Evolutionary conservation across 768 basidiomycete genomes (phyloP).

Genomic region (Boletus reticulatus): DNA sequence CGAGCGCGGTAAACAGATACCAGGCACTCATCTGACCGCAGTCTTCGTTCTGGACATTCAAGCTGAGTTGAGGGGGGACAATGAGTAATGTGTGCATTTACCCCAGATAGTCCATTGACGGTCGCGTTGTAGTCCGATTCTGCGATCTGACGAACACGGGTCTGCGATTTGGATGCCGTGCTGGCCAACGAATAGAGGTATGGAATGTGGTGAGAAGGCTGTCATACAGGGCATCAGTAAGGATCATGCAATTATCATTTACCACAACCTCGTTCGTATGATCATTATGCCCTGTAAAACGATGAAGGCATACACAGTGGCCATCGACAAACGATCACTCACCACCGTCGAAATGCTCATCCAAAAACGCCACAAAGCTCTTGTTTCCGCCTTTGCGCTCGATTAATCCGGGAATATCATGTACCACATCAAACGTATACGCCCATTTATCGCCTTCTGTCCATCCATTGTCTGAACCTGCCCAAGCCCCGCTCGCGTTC

Average conservation of each 20-base stretch:
- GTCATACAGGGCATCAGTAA: constrained; percentile 6
- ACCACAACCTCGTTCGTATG: constrained; percentile 67
- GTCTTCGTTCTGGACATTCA: constrained; percentile 66
- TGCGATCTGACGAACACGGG: constrained; percentile 68
- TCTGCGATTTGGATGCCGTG: constrained; percentile 68
- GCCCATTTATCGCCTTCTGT: constrained; percentile 82
- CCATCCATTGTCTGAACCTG: constrained; percentile 71
- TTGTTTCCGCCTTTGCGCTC: constrained; percentile 61
- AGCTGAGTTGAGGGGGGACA: neutral
- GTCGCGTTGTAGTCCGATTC: constrained; percentile 62
- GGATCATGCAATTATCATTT: neutral
- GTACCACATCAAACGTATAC: constrained; percentile 77
- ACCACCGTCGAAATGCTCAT: constrained; percentile 53
- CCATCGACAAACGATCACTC: constrained; percentile 10
- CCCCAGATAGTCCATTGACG: constrained; percentile 69
- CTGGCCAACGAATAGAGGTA: constrained; percentile 77
- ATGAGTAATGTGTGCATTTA: constrained; percentile 28
- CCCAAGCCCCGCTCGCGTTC: constrained; percentile 66
- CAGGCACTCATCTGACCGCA: constrained; percentile 91
- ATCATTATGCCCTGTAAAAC: constrained; percentile 63
- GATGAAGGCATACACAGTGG: constrained; percentile 1
- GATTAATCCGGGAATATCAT: constrained; percentile 64
- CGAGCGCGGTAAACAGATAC: constrained; percentile 81
- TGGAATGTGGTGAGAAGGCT: constrained; percentile 87
- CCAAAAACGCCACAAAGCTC: constrained; percentile 64